Evolutionary conservation across 73 alveolate species (phyloP).

Genomic region (Tetrahymena elliotti): DNA sequence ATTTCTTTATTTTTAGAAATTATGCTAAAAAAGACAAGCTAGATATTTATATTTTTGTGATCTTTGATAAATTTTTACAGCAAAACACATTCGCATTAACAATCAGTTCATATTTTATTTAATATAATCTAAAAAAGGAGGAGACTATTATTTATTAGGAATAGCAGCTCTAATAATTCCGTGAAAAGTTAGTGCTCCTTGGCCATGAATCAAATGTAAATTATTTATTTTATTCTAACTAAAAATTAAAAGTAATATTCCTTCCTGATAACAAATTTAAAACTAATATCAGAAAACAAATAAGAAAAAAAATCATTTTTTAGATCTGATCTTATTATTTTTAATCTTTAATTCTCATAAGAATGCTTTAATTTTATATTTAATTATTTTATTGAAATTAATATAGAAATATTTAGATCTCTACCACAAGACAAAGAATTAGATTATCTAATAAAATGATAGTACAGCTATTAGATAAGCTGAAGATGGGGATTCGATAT

Average conservation of each 20-base stretch:
- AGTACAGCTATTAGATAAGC: background rate
- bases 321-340: no score
- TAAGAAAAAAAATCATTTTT: no score
- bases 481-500: background rate
- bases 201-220: background rate
- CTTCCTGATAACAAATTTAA: no score
- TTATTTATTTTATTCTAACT: no score
- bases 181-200: background rate
- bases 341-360: no score
- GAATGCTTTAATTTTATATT: no score
- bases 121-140: background rate
- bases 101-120: background rate
- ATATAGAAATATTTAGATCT: background rate
- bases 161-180: background rate
- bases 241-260: no score
- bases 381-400: background rate
- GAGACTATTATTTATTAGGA: background rate
- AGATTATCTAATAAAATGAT: background rate
- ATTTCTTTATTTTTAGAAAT: background rate
- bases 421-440: background rate
- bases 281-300: no score
- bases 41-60: background rate
- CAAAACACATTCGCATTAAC: background rate
- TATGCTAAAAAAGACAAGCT: background rate
- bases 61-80: background rate